phyloP scores from a whole-genome alignment of 1,139 yeast genomes.

The Yamadazyma mexicana region DNA sequence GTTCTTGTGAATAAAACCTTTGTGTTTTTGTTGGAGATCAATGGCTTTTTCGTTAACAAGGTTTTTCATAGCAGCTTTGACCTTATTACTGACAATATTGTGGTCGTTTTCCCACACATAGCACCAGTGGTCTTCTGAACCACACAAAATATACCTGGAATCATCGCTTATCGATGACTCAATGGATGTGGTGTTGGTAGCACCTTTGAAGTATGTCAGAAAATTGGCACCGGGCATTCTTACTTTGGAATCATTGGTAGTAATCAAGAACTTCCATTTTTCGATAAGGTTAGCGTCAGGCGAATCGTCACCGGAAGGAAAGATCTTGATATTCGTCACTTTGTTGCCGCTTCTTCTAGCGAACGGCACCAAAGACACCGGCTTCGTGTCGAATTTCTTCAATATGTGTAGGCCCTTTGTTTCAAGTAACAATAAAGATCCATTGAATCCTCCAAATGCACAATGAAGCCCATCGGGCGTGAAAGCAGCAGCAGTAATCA shows the following conservation, averaged over 20 bases:
- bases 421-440: constrained; percentile 61
- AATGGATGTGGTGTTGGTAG: constrained; percentile 67
- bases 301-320: constrained; percentile 19
- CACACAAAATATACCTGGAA: constrained; percentile 49
- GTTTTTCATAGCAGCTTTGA: constrained; percentile 36
- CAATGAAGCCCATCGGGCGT: constrained; percentile 69
- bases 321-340: constrained; percentile 42
- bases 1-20: constrained; percentile 31
- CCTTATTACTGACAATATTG: constrained; percentile 38
- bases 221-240: constrained; percentile 66
- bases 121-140: constrained; percentile 70
- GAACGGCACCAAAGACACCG: constrained; percentile 24
- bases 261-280: constrained; percentile 47
- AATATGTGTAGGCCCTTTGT: constrained; percentile 63
- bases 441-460: constrained; percentile 81
- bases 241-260: constrained; percentile 82
- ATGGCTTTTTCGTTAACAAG: constrained; percentile 36
- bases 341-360: constrained; percentile 35
- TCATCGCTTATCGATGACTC: constrained; percentile 66
- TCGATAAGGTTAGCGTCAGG: constrained; percentile 11
- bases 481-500: constrained; percentile 70
- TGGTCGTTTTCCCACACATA: constrained; percentile 67
- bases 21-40: constrained; percentile 33
- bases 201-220: constrained; percentile 73
- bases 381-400: constrained; percentile 54